These are phyloP conservation scores for Lodderomyces oxycetoniae DNA, from an alignment of 1,139 yeast genomes.

Conservation along the genomic window DNA sequence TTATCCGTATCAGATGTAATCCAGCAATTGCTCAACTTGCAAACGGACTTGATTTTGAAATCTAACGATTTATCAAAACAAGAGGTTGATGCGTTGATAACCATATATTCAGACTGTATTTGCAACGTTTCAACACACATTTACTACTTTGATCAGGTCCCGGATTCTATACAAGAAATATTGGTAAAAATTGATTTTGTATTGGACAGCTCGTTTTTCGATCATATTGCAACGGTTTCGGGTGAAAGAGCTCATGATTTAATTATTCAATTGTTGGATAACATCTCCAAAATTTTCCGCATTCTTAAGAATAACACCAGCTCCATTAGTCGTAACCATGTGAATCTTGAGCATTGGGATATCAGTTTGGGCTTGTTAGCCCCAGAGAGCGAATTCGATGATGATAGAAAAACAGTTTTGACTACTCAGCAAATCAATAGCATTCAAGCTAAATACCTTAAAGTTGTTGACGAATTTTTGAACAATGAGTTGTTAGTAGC, in stretches of 20 bases:
- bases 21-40: constrained; percentile 58
- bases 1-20: constrained; percentile 81
- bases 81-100: constrained; percentile 24
- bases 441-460: constrained; percentile 32
- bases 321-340: constrained; percentile 37
- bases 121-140: constrained; percentile 65
- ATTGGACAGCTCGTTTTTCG: constrained; percentile 21
- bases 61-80: constrained; percentile 18
- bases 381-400: constrained; percentile 22
- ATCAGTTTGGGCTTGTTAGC: constrained; percentile 33
- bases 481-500: constrained; percentile 25
- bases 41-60: constrained; percentile 42
- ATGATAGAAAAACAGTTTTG: constrained; percentile 15
- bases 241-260: constrained; percentile 21
- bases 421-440: constrained; percentile 22
- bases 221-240: constrained; percentile 9
- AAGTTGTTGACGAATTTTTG: constrained; percentile 33
- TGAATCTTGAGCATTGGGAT: constrained; percentile 43
- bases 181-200: constrained; percentile 36
- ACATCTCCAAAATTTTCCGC: constrained; percentile 30
- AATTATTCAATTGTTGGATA: constrained; percentile 29
- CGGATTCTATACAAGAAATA: constrained; percentile 66
- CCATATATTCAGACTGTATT: constrained; percentile 44
- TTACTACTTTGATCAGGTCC: constrained; percentile 73
- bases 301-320: constrained; percentile 28